Conservation (phyloP, 139 green algal genomes). For the Coelastrella sp. region DNA sequence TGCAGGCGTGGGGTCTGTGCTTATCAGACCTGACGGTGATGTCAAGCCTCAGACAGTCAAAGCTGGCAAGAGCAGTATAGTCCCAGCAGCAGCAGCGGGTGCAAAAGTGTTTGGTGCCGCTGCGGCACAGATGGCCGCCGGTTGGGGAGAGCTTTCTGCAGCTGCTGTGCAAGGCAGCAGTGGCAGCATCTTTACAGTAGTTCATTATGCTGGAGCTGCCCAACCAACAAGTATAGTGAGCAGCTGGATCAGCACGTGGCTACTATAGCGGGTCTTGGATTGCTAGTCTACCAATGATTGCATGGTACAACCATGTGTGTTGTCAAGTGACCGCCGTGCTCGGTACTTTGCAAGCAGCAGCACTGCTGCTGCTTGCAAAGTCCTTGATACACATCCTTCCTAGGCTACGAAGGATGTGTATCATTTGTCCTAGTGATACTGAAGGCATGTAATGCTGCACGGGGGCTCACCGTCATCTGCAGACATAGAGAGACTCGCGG, state of each 20-base stretch:
- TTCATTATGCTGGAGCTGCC: not conserved
- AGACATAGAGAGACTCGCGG: no score
- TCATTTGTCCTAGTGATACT: no score
- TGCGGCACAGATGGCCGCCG: not conserved
- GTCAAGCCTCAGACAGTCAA: not conserved
- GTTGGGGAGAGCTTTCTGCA: constrained; percentile 17
- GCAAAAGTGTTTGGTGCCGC: not conserved
- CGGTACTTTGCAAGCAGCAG: no score
- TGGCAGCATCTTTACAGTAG: not conserved
- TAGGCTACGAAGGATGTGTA: no score
- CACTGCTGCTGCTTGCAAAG: no score
- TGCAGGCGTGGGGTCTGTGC: constrained; percentile 20
- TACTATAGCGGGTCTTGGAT: not conserved
- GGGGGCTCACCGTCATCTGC: no score
- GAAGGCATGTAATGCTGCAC: no score
- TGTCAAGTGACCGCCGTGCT: no score
- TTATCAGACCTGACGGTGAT: not conserved
- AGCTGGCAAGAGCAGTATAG: not conserved
- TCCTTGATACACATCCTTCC: no score
- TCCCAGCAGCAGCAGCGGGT: not conserved
- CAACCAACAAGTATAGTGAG: not conserved
- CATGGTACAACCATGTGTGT: not conserved
- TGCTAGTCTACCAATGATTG: not conserved
- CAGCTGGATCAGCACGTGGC: constrained; percentile 26
- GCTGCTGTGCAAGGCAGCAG: constrained; percentile 17